These are phyloP conservation scores for Aureobasidium sp. DNA, from an alignment of 2,329 filamentous ascomycete species.

Conservation along the genomic window DNA sequence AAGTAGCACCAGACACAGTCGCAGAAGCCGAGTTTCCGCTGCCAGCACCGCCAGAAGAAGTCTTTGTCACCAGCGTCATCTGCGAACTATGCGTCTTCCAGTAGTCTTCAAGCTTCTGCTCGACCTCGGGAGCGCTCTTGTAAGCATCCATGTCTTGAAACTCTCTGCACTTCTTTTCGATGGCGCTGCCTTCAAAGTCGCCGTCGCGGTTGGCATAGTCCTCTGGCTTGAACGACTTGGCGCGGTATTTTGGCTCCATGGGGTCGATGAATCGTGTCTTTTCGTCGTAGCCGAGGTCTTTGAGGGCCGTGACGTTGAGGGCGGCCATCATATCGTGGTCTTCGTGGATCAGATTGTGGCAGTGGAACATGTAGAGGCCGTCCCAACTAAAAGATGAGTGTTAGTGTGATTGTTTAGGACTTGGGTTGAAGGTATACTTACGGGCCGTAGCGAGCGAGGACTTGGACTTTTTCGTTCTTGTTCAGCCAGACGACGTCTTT, in stretches of 20 bases:
- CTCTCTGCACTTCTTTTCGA: slow-evolving; percentile 26
- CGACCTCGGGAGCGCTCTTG: slow-evolving; percentile 21
- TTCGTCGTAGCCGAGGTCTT: slow-evolving; percentile 29
- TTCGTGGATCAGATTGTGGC: slow-evolving; percentile 42
- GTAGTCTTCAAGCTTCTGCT: slow-evolving; percentile 26
- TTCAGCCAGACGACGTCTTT: slow-evolving; percentile 55
- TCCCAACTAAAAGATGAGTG: slow-evolving; percentile 48
- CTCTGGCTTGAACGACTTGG: slow-evolving; percentile 20
- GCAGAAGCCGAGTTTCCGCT: neutral
- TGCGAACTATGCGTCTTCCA: slow-evolving; percentile 16
- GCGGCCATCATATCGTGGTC: slow-evolving; percentile 40
- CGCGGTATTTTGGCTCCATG: slow-evolving; percentile 19
- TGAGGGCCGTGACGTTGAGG: slow-evolving; percentile 37
- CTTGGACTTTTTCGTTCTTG: slow-evolving; percentile 43
- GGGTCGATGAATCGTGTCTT: slow-evolving; percentile 24
- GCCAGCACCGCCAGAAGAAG: neutral
- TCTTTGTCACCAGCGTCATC: neutral
- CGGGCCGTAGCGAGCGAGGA: slow-evolving; percentile 41
- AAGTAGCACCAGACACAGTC: neutral
- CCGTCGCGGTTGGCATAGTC: slow-evolving; percentile 6
- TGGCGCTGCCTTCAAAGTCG: slow-evolving; percentile 22
- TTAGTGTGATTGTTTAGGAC: neutral
- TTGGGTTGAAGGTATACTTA: neutral
- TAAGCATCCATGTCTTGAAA: slow-evolving; percentile 30
- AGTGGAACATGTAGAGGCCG: slow-evolving; percentile 45